phyloP scores from a whole-genome alignment of 805 yeast species.

The Yarrowia porcina region DNA sequence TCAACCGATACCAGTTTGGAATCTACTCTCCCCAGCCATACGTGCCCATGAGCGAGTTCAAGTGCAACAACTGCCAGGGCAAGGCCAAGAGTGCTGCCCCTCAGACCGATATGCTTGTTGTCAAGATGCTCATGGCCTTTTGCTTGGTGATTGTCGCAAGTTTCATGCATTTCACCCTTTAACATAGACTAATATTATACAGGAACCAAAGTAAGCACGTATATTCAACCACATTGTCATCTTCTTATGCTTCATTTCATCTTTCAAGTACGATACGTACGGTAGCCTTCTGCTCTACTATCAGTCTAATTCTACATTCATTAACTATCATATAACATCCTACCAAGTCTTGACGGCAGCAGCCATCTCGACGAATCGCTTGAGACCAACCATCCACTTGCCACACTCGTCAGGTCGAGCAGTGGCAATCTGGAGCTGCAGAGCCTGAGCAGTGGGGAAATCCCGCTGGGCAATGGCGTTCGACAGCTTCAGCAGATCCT shows the following conservation, averaged over 20 bases:
- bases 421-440: constrained; percentile 54
- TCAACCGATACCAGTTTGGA: constrained; percentile 37
- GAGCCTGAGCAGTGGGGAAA: constrained; percentile 54
- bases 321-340: constrained; percentile 14
- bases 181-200: constrained; percentile 1
- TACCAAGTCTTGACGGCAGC: constrained; percentile 31
- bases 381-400: constrained; percentile 89
- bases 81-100: constrained; percentile 21
- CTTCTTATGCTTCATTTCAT: too few species aligned
- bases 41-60: constrained; percentile 29
- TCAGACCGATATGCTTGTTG: background rate
- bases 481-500: constrained; percentile 51
- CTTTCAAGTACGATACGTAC: too few species aligned
- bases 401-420: constrained; percentile 72
- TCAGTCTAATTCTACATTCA: constrained; percentile 21
- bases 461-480: constrained; percentile 52
- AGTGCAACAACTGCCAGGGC: constrained; percentile 17
- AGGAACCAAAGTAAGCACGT: background rate
- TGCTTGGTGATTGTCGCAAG: constrained; percentile 6
- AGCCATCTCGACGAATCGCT: constrained; percentile 74
- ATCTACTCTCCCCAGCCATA: constrained; percentile 42
- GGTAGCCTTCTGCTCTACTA: too few species aligned
- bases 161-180: constrained; percentile 10
- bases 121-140: constrained; percentile 19
- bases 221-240: too few species aligned